phyloP scores from a whole-genome alignment of 1,139 yeast species.

The Debaryomyces fabryi region DNA sequence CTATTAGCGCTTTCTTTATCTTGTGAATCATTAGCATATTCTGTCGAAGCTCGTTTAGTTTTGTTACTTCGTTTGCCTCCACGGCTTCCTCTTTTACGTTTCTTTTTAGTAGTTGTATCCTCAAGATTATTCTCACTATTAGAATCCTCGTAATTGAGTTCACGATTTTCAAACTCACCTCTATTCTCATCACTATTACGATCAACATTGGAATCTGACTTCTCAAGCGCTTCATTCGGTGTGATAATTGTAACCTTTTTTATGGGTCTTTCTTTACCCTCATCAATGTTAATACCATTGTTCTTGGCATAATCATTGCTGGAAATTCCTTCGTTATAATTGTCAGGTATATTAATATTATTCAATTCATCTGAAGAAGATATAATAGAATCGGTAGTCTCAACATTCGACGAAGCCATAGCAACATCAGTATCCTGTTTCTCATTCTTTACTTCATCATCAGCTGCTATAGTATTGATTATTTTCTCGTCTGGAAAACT shows the following conservation, averaged over 20 bases:
- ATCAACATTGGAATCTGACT: conserved; percentile 4
- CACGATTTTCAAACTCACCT: neutral
- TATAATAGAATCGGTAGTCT: neutral
- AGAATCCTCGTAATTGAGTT: neutral
- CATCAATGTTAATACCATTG: neutral
- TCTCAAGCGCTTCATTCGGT: conserved; percentile 24
- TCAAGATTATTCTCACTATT: conserved; percentile 8
- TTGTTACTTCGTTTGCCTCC: conserved; percentile 67
- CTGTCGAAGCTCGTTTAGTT: conserved; percentile 34
- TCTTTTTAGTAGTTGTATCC: conserved; percentile 33
- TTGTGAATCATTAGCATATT: conserved; percentile 15
- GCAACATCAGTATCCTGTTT: neutral
- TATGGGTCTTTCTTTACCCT: conserved; percentile 1
- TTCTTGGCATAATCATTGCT: neutral
- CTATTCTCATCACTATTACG: neutral
- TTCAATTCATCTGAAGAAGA: neutral
- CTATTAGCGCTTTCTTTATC: conserved; percentile 17
- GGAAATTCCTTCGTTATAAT: neutral
- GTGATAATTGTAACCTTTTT: conserved; percentile 37
- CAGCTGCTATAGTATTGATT: neutral
- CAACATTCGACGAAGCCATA: conserved; percentile 2
- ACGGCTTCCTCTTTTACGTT: conserved; percentile 81
- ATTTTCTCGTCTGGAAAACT: neutral
- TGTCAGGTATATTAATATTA: neutral
- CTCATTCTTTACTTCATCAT: neutral